Conservation (phyloP, 2,329 filamentous ascomycete genomes). For the Cladosporium sp. region DNA sequence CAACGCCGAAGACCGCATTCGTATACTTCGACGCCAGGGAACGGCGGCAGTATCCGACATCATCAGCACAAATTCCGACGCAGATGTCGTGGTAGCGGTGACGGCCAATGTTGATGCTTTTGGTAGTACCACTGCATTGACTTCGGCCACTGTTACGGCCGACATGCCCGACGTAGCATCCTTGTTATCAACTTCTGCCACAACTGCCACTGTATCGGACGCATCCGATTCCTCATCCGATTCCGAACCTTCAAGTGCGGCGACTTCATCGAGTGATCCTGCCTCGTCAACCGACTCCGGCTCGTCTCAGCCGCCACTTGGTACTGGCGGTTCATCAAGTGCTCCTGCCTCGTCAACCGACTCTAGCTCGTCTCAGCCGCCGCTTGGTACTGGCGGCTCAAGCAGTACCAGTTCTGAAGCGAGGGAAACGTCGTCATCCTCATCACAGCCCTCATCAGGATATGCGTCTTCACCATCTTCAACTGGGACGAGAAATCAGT, state of each 20-base stretch:
- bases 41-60: conserved; percentile 15
- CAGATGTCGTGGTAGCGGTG: conserved; percentile 12
- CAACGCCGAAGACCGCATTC: conserved; percentile 15
- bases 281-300: neutral
- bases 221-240: neutral
- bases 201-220: neutral
- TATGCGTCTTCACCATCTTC: neutral
- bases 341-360: neutral
- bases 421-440: no score
- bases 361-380: neutral
- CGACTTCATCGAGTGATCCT: neutral
- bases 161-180: neutral
- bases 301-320: neutral
- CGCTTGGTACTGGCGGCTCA: neutral
- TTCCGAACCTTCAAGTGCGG: no score
- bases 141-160: conserved; percentile 13
- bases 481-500: neutral
- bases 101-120: conserved; percentile 12
- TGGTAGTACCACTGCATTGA: conserved; percentile 14
- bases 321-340: no score
- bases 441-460: no score
- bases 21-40: conserved; percentile 22
- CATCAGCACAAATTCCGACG: conserved; percentile 8
- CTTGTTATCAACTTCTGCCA: conserved; percentile 8
- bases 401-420: neutral